Base-by-base conservation (phyloP, 2,329 filamentous ascomycete genomes). In the Cercospora brassicicola region DNA sequence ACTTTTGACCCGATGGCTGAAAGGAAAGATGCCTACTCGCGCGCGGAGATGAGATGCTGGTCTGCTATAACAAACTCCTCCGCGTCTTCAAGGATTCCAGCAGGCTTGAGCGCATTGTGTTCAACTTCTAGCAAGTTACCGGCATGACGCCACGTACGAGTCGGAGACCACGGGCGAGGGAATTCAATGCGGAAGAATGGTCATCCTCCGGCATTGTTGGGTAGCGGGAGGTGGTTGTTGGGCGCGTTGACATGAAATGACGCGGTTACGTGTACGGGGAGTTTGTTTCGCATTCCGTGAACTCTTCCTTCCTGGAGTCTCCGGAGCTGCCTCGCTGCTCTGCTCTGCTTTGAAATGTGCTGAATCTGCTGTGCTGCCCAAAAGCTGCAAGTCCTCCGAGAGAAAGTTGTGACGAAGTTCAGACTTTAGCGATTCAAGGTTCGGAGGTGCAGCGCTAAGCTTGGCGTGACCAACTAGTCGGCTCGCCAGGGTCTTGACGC, bases 321-420 rank as follows among this genome's bases (percentile, higher is more conserved):
- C 48, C 48, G 48, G 48, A 53, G 48, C 48, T n/a, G 20, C 9
- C 7, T 55, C 23, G 23, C 23, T 23, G 23, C 23, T 23, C 23
- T 28, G 13, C 20, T 26, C 48, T 55, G 48, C 48, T 7, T 30
- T 28, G 11, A 30, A 55, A 28, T 55, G 48, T 30, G 23, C 26
- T 28, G 23, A 15, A 15, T 23, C 48, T 55, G 23, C 23, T 55
- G 48, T 55, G 48, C 48, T 55, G 48, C 48, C 48, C 55, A 23
- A 69, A 33, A 48, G 53, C 64, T n/a, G 56, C 36, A 28, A 53
- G 51, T 13, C 57, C 64, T 53, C 48, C 48, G 48, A 55, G 48
- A 55, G 48, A 59, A 59, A 13, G 55, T 59, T 23, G 55, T 23
- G 48, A 55, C 48, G 23, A 59, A 9, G 55, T 59, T 28, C 55